Evolutionary conservation across 352 stramenopile genomes (phyloP).

Genomic region (Aphanomyces stellatus): DNA sequence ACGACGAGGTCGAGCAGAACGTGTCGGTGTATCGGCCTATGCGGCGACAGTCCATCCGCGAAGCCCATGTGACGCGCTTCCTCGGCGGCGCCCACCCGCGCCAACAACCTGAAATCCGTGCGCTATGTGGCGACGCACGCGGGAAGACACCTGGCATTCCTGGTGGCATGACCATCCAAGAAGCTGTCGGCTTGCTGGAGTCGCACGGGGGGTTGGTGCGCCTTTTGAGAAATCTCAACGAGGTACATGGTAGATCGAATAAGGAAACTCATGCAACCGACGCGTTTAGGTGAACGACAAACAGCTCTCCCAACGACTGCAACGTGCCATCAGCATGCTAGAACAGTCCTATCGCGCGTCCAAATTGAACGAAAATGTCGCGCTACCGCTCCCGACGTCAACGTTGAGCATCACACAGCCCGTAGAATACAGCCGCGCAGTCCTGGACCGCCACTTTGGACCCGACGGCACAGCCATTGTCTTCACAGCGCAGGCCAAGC

Average conservation of each 20-base stretch:
- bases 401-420: neutral
- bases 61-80: constrained; percentile 40
- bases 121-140: constrained; percentile 56
- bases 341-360: constrained; percentile 72
- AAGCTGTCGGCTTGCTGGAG: constrained; percentile 52
- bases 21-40: constrained; percentile 72
- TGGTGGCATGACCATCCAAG: constrained; percentile 40
- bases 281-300: constrained; percentile 27
- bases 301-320: constrained; percentile 45
- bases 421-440: neutral
- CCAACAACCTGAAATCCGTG: constrained; percentile 52
- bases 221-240: constrained; percentile 55
- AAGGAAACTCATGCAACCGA: neutral
- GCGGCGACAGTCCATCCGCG: constrained; percentile 54
- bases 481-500: neutral
- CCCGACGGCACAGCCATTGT: neutral
- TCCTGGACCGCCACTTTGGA: constrained; percentile 1
- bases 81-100: constrained; percentile 43
- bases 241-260: constrained; percentile 20
- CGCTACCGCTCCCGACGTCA: constrained; percentile 31
- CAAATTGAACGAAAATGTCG: constrained; percentile 44
- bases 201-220: constrained; percentile 45
- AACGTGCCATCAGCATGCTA: constrained; percentile 60
- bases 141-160: constrained; percentile 51
- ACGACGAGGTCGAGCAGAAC: neutral